Evolutionary conservation across 768 basidiomycete species (phyloP).

Genomic region (Suillus variegatus): DNA sequence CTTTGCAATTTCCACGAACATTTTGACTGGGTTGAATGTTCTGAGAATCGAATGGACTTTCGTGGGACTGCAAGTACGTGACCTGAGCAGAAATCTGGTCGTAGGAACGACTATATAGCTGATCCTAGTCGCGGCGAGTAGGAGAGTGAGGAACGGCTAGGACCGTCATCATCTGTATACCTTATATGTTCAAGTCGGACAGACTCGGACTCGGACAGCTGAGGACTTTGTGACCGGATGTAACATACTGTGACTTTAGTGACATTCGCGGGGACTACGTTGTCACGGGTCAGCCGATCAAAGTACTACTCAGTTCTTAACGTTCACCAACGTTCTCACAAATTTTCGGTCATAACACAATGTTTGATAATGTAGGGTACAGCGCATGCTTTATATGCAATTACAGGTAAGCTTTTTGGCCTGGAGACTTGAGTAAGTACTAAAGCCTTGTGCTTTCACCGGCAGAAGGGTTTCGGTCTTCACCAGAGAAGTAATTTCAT

Average conservation of each 20-base stretch:
- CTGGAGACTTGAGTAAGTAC: not conserved
- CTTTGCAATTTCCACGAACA: constrained; percentile 9
- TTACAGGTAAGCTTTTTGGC: not conserved
- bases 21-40: not conserved
- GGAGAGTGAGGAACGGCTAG: not conserved
- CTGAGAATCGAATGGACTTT: not conserved
- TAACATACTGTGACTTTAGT: too few relatives aligned
- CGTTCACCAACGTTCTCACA: not conserved
- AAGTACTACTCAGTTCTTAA: too few relatives aligned
- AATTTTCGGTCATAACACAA: not conserved
- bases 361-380: not conserved
- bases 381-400: not conserved
- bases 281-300: too few relatives aligned
- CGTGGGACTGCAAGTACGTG: not conserved
- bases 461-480: not conserved
- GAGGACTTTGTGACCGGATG: too few relatives aligned
- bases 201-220: too few relatives aligned
- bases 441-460: not conserved
- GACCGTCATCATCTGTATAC: too few relatives aligned
- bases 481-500: not conserved
- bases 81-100: not conserved
- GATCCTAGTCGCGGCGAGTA: not conserved
- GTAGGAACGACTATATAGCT: not conserved
- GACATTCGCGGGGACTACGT: too few relatives aligned
- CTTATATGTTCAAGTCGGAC: too few relatives aligned